These are phyloP conservation scores for Neoboletus subvelutipes DNA, from an alignment of 768 basidiomycete species.

Conservation along the genomic window DNA sequence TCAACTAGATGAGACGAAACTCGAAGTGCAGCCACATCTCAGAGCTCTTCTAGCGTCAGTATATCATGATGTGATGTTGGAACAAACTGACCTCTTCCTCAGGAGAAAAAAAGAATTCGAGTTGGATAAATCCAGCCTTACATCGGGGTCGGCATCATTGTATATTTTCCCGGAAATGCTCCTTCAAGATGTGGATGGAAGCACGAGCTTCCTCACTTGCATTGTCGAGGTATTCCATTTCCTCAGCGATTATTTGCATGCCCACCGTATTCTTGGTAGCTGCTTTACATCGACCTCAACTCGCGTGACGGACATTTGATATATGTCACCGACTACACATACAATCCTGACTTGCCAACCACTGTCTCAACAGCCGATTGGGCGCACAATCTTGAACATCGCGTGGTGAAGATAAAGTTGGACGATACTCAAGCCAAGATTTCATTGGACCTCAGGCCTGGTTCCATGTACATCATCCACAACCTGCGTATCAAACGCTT, in stretches of 20 bases:
- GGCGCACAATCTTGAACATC: slow-evolving; percentile 47
- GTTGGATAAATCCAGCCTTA: slow-evolving; percentile 21
- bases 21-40: slow-evolving; percentile 39
- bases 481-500: slow-evolving; percentile 47
- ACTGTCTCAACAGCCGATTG: slow-evolving; percentile 33
- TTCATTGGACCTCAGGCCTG: slow-evolving; percentile 38
- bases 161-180: slow-evolving; percentile 43
- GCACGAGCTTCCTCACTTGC: slow-evolving; percentile 49
- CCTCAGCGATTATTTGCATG: not conserved
- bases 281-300: slow-evolving; percentile 42
- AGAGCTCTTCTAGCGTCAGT: slow-evolving; percentile 53
- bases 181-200: slow-evolving; percentile 46
- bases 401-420: slow-evolving; percentile 51
- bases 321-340: slow-evolving; percentile 68
- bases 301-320: slow-evolving; percentile 39
- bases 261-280: slow-evolving; percentile 32
- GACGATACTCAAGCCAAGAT: slow-evolving; percentile 46
- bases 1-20: slow-evolving; percentile 42
- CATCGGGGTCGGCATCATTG: slow-evolving; percentile 24
- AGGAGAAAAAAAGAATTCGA: slow-evolving; percentile 52
- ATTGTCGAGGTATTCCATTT: slow-evolving; percentile 51
- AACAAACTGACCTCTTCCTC: slow-evolving; percentile 3
- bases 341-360: slow-evolving; percentile 42
- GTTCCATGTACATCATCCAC: slow-evolving; percentile 47
- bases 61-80: not conserved